phyloP scores from a whole-genome alignment of 345 rosid species.

The Capsella bursapastoris region DNA sequence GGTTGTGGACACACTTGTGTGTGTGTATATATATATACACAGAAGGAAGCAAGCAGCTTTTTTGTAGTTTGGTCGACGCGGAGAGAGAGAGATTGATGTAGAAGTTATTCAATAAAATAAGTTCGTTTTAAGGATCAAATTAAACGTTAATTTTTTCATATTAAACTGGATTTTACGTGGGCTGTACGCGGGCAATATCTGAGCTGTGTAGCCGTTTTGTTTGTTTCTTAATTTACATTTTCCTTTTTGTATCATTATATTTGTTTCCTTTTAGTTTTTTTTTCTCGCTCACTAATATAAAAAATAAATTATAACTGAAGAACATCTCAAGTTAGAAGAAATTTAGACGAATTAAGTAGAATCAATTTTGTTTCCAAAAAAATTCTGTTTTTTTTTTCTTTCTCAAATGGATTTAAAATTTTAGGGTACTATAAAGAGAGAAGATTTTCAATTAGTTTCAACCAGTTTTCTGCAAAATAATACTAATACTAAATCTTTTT shows the following conservation, averaged over 20 bases:
- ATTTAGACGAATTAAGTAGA: not conserved
- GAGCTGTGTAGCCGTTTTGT: slow-evolving; percentile 44
- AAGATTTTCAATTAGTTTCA: not conserved
- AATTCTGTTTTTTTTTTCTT: not conserved
- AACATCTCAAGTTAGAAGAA: not conserved
- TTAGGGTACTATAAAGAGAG: not conserved
- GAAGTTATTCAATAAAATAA: slow-evolving; percentile 1
- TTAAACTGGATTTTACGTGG: slow-evolving; percentile 25
- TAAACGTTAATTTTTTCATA: not conserved
- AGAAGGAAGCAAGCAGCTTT: slow-evolving; percentile 9
- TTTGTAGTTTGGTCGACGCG: slow-evolving; percentile 38
- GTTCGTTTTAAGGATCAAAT: not conserved
- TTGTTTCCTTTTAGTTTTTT: not conserved
- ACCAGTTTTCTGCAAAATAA: not conserved
- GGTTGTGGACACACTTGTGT: slow-evolving; percentile 16
- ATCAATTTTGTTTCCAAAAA: not conserved
- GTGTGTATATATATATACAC: slow-evolving; percentile 27
- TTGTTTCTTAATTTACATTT: slow-evolving; percentile 8
- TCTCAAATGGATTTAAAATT: not conserved
- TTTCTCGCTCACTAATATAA: not conserved
- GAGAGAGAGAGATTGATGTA: slow-evolving; percentile 21
- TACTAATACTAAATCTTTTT: too few species aligned
- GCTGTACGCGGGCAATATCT: slow-evolving; percentile 45
- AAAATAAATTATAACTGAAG: not conserved
- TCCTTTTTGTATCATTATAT: not conserved